Evolutionary conservation across 805 yeast genomes (phyloP), one percentile per base, ranked within the genome.

Genomic region (Ogataea sp.): DNA sequence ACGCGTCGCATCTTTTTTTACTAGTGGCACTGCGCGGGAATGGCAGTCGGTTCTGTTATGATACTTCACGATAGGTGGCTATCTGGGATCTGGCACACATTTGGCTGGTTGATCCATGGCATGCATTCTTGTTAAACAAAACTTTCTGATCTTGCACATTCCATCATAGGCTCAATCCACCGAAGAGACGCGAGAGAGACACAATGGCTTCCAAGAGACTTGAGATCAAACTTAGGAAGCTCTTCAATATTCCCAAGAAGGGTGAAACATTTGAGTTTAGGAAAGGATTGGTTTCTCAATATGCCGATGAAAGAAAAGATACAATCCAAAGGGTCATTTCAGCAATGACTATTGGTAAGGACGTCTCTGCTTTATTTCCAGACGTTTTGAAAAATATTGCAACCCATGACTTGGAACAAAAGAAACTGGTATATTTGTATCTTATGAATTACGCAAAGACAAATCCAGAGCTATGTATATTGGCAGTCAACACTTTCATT

Each of bases 321-420:
- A 95, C 98, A 15, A 93, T 93, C 49, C 95, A 90, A 63, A 75
- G 96, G 43, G 96, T 94, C 17, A 93, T 93, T 55, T 94, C 93
- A 42, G 97, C 96, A 43, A 93, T 93, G 99, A 93, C 98, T 0
- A 76, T 88, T 24, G 97, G 97, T 10, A 93, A 93, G 56, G 98
- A 93, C 59, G 97, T 93, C 20, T 84, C 95, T 16, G 78, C 94
- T 2, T 68, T 93, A 40, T 93, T 93, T 52, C 98, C 99, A 2
- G 97, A 93, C 60, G 94, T 93, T 21, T 68, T 93, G 59, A 94
- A 93, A 65, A 93, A 93, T 63, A 83, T 93, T 50, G 97, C 98
- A 39, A 93, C 98, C 1, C 90, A 84, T 54, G 99, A 93, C 61
- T 67, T 93, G 44, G 96, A 93, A 52, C 97, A 93, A 65, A 93